A percentile compares a stretch with the other conserved stretches of the same genome.
These are phyloP conservation scores for Gynandropsis gynandra DNA, from an alignment of 345 rosid species.

Conservation along the genomic window DNA sequence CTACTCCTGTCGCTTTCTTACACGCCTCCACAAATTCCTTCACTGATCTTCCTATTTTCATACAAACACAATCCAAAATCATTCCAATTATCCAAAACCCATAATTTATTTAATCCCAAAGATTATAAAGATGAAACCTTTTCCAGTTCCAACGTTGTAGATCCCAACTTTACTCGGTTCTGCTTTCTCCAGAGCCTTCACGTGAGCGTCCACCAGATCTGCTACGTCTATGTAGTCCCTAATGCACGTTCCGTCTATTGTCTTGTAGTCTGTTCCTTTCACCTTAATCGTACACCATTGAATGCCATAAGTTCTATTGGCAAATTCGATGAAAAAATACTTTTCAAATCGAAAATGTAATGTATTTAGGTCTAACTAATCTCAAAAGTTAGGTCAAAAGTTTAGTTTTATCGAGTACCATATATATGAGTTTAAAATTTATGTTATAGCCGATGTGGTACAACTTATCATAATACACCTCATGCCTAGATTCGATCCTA, in stretches of 20 bases:
- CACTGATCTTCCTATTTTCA: constrained; percentile 71
- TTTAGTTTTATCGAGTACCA: too few relatives aligned
- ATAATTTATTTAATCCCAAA: neutral
- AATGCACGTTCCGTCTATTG: constrained; percentile 86
- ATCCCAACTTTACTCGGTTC: constrained; percentile 67
- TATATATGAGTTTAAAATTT: too few relatives aligned
- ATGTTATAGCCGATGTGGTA: too few relatives aligned
- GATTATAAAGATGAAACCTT: constrained; percentile 33
- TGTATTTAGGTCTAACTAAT: too few relatives aligned
- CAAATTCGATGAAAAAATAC: too few relatives aligned
- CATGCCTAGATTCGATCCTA: too few relatives aligned
- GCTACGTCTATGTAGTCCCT: constrained; percentile 96
- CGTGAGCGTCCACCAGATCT: constrained; percentile 96
- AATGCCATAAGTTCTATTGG: too few relatives aligned
- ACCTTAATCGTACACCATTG: too few relatives aligned
- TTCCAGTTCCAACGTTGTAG: constrained; percentile 95
- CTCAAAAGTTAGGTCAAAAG: too few relatives aligned
- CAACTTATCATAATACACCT: too few relatives aligned
- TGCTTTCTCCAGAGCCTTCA: constrained; percentile 85
- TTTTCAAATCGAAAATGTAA: too few relatives aligned
- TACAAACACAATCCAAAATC: neutral
- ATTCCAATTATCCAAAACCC: neutral
- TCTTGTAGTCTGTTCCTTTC: constrained; percentile 89
- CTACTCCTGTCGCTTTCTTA: constrained; percentile 75
- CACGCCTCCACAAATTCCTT: constrained; percentile 97